phyloP scores from a whole-genome alignment of 78 protist species.

The Guillardia theta region DNA sequence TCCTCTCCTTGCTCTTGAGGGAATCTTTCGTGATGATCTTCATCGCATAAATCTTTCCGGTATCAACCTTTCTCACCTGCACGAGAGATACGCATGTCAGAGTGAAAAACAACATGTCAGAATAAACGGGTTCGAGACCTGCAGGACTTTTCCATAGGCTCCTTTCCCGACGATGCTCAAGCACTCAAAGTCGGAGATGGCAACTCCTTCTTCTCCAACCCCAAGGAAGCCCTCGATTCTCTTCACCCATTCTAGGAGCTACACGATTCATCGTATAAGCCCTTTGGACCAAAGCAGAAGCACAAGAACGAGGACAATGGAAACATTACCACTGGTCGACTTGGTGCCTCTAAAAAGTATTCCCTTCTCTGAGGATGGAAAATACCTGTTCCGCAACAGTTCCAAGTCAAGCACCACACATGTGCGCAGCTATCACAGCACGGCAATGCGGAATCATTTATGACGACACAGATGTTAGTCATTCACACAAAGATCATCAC shows the following conservation, averaged over 20 bases:
- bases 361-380: too few relatives aligned
- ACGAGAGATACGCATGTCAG: neutral
- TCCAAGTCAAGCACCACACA: too few relatives aligned
- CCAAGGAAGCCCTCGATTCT: neutral
- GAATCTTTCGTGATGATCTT: neutral
- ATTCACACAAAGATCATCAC: too few relatives aligned
- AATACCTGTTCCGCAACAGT: too few relatives aligned
- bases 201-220: neutral
- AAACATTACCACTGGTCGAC: too few relatives aligned
- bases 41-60: slow-evolving; percentile 18
- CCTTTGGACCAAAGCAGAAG: too few relatives aligned
- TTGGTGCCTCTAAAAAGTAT: too few relatives aligned
- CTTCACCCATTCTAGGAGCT: neutral
- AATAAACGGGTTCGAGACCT: neutral
- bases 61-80: slow-evolving; percentile 33
- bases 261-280: too few relatives aligned
- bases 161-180: neutral
- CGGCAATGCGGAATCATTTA: too few relatives aligned
- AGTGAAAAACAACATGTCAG: neutral
- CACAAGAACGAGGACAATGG: too few relatives aligned
- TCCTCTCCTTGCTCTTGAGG: neutral
- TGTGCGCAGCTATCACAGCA: too few relatives aligned
- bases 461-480: too few relatives aligned
- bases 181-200: neutral
- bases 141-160: neutral